Percentiles rank a stretch among this genome's conserved stretches.
phyloP scores from a whole-genome alignment of 2,329 filamentous ascomycete genomes.

The Aspergillus sp. region DNA sequence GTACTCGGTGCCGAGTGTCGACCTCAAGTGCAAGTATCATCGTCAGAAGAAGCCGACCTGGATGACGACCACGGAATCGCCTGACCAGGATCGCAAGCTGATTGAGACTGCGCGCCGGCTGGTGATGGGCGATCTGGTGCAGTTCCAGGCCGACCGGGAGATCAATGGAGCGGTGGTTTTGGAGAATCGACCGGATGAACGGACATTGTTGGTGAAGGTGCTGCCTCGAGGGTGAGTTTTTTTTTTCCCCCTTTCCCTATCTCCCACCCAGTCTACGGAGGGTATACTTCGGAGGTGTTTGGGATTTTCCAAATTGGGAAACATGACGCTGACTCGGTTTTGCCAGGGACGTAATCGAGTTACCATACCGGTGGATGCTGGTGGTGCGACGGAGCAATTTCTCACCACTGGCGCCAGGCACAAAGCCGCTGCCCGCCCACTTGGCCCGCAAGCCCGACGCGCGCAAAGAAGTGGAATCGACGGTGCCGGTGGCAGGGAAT shows the following conservation, averaged over 20 bases:
- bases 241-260: slow-evolving; percentile 9
- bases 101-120: slow-evolving; percentile 67
- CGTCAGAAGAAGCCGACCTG: slow-evolving; percentile 82
- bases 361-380: slow-evolving; percentile 58
- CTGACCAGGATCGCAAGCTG: slow-evolving; percentile 71
- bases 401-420: slow-evolving; percentile 44
- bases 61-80: slow-evolving; percentile 58
- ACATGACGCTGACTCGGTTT: slow-evolving; percentile 13
- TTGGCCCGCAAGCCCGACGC: slow-evolving; percentile 52
- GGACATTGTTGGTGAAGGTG: slow-evolving; percentile 75
- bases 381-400: slow-evolving; percentile 52
- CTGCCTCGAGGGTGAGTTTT: slow-evolving; percentile 75
- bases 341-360: slow-evolving; percentile 54
- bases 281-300: slow-evolving; percentile 4
- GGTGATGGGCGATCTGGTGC: slow-evolving; percentile 73
- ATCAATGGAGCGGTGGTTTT: slow-evolving; percentile 88
- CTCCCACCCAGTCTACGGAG: not conserved
- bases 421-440: slow-evolving; percentile 48
- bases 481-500: slow-evolving; percentile 64
- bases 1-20: slow-evolving; percentile 87
- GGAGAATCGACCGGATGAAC: slow-evolving; percentile 75
- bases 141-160: slow-evolving; percentile 80
- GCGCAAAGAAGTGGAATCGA: slow-evolving; percentile 57
- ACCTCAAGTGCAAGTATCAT: slow-evolving; percentile 94
- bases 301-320: slow-evolving; percentile 13